These are phyloP conservation scores for Kondoa subrosea DNA, from an alignment of 768 basidiomycete genomes.

Conservation along the genomic window DNA sequence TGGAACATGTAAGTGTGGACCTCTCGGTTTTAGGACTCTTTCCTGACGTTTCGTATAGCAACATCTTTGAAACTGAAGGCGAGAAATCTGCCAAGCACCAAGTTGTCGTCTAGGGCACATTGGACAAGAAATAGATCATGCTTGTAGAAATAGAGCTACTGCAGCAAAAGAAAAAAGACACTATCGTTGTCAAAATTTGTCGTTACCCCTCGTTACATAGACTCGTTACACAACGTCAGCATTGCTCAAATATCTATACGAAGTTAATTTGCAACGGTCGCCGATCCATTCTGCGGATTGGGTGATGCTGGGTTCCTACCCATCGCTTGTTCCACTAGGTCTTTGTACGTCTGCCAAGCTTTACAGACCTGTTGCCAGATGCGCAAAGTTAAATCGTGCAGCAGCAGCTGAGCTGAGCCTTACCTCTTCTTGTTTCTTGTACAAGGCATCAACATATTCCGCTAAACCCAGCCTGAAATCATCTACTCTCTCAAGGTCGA, in stretches of 20 bases:
- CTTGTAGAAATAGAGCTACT: too few species aligned
- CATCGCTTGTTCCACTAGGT: background rate
- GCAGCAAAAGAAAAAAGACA: too few species aligned
- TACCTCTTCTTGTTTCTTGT: constrained; percentile 43
- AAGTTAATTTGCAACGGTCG: too few species aligned
- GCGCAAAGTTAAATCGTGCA: background rate
- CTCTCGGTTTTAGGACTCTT: too few species aligned
- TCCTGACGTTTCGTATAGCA: too few species aligned
- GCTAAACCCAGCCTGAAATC: constrained; percentile 79
- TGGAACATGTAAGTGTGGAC: too few species aligned
- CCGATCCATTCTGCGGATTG: too few species aligned
- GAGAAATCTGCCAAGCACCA: background rate
- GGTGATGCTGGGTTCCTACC: background rate
- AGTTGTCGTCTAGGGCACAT: background rate
- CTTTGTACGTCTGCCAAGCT: background rate
- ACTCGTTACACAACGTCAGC: too few species aligned
- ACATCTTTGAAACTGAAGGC: background rate
- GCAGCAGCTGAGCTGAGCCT: background rate
- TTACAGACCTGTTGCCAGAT: background rate
- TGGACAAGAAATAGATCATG: background rate
- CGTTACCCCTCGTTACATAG: too few species aligned
- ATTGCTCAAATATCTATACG: too few species aligned
- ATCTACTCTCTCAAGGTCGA: constrained; percentile 80
- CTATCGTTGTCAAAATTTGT: too few species aligned
- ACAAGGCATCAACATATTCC: constrained; percentile 71